Base-by-base conservation (phyloP, 2,329 filamentous ascomycete genomes). In the Calonectria ilicicola region DNA sequence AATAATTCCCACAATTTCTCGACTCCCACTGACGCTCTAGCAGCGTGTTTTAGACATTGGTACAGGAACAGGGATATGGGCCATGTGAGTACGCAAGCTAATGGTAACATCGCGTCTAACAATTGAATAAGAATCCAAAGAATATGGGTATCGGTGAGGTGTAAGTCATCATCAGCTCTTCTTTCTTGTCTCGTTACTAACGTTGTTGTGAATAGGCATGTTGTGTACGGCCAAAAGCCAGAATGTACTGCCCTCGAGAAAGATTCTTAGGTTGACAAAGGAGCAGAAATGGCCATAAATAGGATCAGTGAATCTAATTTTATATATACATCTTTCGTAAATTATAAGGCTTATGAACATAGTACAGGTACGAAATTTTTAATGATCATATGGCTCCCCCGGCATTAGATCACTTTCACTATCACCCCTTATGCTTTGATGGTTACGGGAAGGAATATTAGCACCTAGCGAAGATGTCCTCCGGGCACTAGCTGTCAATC, bases 101-200 rank as follows among this genome's bases (percentile, higher is more conserved):
- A 38, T 21, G 19, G 35, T n/a, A n/a, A n/a, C n/a, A n/a, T n/a
- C n/a, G n/a, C 23, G 2, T 8, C 23, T 21, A 44, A 62, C 5
- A n/a, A n/a, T n/a, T n/a, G n/a, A n/a, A n/a, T n/a, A 62, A 49
- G 2, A 38, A 65, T 21, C 67, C 67, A 2, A 70, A 65, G 12
- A 70, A 51, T 46, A 49, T 63, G 58, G 58, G 38, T 1, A 21
- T 63, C 15, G 58, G 58, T 32, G 58, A 63, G 26, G 58, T 63
- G 58, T 63, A 46, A 32, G 58, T 46, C 2, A 17, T 23, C 32
- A 2, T 2, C 40, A 40, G 6, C 19, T 5, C 19, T 19, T 1
- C 38, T 26, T 2, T 40, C 5, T 10, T 40, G 9, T 6, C 26
- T 38, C 3, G 5, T 17, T 9, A 15, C 21, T 60, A 26, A 60